phyloP scores from a whole-genome alignment of 208 protist genomes.

The Leishmania martiniquensis region DNA sequence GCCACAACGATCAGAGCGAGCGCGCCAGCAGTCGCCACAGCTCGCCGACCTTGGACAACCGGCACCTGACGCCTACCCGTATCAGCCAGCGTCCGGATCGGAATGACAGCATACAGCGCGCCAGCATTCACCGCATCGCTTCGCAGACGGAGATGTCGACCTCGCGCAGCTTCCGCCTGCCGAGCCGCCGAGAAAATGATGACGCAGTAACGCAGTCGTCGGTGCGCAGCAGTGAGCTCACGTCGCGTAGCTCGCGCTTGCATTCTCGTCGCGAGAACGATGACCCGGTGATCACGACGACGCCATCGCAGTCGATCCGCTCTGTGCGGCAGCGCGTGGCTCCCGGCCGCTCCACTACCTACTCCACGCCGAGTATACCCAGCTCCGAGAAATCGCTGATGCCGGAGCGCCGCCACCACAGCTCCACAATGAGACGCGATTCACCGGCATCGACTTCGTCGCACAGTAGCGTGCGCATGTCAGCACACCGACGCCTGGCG shows the following conservation, averaged over 20 bases:
- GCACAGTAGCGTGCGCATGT: neutral
- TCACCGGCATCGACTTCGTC: neutral
- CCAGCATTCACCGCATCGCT: constrained; percentile 8
- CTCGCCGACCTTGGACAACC: constrained; percentile 12
- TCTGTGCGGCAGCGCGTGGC: constrained; percentile 33
- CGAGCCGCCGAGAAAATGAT: constrained; percentile 31
- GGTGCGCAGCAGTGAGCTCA: constrained; percentile 25
- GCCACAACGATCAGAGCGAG: constrained; percentile 24
- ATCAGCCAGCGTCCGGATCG: constrained; percentile 25
- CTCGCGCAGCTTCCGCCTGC: constrained; percentile 33
- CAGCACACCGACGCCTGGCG: constrained; percentile 16
- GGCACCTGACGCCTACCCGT: constrained; percentile 10
- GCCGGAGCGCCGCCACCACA: constrained; percentile 18
- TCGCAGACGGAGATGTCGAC: constrained; percentile 26
- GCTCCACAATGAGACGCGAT: neutral
- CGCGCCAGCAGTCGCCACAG: constrained; percentile 16
- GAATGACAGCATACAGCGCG: constrained; percentile 3
- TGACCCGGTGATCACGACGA: constrained; percentile 22
- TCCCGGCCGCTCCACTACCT: constrained; percentile 9
- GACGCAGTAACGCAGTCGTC: constrained; percentile 22
- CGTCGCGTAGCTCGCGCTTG: constrained; percentile 42
- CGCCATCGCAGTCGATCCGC: constrained; percentile 40
- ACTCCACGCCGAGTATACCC: neutral
- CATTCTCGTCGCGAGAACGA: constrained; percentile 32
- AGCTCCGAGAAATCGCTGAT: constrained; percentile 11